A percentile compares a stretch with the other conserved stretches of the same genome.
Evolutionary conservation across 148 eudicot species (phyloP).

Genomic region (Spergularia bocconei): DNA sequence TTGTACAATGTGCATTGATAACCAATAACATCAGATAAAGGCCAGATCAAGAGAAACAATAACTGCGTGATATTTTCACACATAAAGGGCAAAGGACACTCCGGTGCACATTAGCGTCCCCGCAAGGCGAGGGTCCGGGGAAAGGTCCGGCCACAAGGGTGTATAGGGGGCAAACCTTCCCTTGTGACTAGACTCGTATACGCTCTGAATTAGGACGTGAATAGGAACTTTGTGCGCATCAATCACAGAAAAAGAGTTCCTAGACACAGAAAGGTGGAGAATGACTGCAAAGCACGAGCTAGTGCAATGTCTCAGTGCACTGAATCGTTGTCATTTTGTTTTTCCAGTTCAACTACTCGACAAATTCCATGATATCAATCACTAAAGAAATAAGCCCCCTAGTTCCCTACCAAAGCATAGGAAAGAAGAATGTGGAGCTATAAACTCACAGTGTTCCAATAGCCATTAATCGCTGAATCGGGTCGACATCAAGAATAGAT

Average conservation of each 20-base stretch:
- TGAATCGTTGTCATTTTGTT: not conserved
- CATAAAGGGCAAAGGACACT: too few relatives aligned
- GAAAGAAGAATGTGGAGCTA: not conserved
- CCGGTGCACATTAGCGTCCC: too few relatives aligned
- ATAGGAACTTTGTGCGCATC: not conserved
- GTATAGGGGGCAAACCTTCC: too few relatives aligned
- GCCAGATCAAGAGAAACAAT: not conserved
- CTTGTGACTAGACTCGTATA: not conserved
- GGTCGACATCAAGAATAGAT: slow-evolving; percentile 70
- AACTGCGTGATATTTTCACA: not conserved
- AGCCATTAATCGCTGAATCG: slow-evolving; percentile 69
- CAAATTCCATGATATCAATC: not conserved
- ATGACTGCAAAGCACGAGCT: not conserved
- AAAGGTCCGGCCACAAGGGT: too few relatives aligned
- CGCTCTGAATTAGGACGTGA: not conserved
- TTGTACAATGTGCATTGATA: not conserved
- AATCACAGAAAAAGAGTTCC: not conserved
- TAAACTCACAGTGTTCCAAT: slow-evolving; percentile 72
- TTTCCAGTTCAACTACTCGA: not conserved
- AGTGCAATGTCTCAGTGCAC: not conserved
- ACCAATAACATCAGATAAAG: not conserved
- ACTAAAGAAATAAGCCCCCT: too few relatives aligned
- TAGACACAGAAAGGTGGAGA: not conserved
- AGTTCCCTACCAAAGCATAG: not conserved
- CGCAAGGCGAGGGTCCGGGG: too few relatives aligned